These are phyloP conservation scores for Gypsophila paniculata DNA, from an alignment of 179 eudicot species.

Conservation along the genomic window DNA sequence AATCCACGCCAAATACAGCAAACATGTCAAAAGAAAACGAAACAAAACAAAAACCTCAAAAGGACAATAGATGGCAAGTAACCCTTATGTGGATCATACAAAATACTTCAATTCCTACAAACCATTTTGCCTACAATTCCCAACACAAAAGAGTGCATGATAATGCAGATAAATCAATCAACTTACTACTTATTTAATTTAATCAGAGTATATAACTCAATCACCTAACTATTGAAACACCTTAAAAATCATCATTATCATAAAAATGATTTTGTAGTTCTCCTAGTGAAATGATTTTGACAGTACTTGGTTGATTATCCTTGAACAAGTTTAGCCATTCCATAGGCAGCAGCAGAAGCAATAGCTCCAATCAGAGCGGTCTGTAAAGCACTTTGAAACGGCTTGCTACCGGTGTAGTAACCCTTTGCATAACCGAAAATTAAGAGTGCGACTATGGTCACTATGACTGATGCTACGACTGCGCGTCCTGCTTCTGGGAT, in stretches of 20 bases:
- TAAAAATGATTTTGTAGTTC: background rate
- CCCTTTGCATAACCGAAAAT: slow-evolving; percentile 85
- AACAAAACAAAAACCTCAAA: too few species aligned
- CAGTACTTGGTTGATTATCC: slow-evolving; percentile 10
- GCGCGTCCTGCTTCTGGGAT: slow-evolving; percentile 56
- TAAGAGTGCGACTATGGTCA: slow-evolving; percentile 63
- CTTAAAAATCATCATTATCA: too few species aligned
- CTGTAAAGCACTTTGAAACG: slow-evolving; percentile 60
- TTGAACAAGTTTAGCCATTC: slow-evolving; percentile 77
- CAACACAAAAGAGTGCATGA: too few species aligned
- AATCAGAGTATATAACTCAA: slow-evolving; percentile 6
- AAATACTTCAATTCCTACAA: too few species aligned
- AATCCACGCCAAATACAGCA: too few species aligned
- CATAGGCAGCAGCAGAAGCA: slow-evolving; percentile 91
- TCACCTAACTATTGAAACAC: background rate
- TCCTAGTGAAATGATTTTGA: background rate
- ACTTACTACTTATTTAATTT: background rate
- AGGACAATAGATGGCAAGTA: too few species aligned
- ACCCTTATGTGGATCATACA: too few species aligned
- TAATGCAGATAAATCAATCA: background rate
- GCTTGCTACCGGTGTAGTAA: slow-evolving; percentile 58
- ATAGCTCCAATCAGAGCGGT: slow-evolving; percentile 80
- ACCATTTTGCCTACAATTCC: too few species aligned
- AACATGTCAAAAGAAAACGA: too few species aligned
- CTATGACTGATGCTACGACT: slow-evolving; percentile 48